A percentile compares a stretch with the other conserved stretches of the same genome.
Evolutionary conservation across 768 basidiomycete genomes (phyloP).

Genomic region (Multifurca ochricompacta): DNA sequence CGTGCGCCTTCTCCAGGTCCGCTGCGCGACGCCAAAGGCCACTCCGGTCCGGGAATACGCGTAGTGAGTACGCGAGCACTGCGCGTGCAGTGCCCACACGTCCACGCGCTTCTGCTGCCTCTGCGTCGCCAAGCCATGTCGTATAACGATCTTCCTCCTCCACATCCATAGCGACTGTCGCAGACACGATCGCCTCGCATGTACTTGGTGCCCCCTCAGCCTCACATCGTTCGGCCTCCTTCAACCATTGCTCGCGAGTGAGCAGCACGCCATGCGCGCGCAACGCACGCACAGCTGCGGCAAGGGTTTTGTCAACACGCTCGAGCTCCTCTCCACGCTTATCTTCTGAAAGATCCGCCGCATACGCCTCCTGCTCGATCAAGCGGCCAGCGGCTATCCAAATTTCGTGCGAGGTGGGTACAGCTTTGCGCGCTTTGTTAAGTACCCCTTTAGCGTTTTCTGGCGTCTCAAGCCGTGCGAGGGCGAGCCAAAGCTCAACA

Average conservation of each 20-base stretch:
- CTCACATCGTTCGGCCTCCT: constrained; percentile 91
- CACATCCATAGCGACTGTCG: constrained; percentile 85
- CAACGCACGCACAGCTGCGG: constrained; percentile 70
- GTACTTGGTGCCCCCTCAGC: constrained; percentile 76
- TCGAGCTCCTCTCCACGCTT: constrained; percentile 58
- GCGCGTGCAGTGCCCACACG: constrained; percentile 80
- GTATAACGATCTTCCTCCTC: constrained; percentile 91
- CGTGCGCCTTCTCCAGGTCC: constrained; percentile 87
- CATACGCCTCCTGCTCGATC: constrained; percentile 73
- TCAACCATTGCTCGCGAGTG: constrained; percentile 88
- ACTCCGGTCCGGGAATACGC: constrained; percentile 81
- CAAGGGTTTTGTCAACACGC: constrained; percentile 82
- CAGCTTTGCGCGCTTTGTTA: constrained; percentile 89
- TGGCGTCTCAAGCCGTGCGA: constrained; percentile 93
- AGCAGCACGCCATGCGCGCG: constrained; percentile 79
- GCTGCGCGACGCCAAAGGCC: constrained; percentile 89
- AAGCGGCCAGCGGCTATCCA: constrained; percentile 96
- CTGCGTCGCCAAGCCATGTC: constrained; percentile 89
- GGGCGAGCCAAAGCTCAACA: constrained; percentile 95
- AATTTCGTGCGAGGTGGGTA: constrained; percentile 96
- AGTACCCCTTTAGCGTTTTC: constrained; percentile 87
- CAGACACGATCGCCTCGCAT: constrained; percentile 92
- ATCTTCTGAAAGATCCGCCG: constrained; percentile 40
- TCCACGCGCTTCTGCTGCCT: constrained; percentile 65
- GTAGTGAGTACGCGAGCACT: constrained; percentile 83